Evolutionary conservation across 2,329 filamentous ascomycete species (phyloP).

Genomic region (Ophiosphaerella herpotricha): DNA sequence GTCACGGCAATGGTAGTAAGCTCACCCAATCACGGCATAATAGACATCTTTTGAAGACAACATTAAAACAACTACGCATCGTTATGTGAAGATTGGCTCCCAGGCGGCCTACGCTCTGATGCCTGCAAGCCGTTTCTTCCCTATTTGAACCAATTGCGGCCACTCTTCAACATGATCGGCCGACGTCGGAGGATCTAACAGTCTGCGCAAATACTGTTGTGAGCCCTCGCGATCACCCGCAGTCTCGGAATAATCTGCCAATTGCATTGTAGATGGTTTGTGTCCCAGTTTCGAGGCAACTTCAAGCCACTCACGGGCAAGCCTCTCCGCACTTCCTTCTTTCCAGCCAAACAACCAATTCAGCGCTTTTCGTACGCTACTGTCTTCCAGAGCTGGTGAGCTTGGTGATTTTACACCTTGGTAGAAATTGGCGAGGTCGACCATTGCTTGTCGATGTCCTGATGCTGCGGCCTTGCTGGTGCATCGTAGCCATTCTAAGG

Average conservation of each 20-base stretch:
- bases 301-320: constrained; percentile 40
- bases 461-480: constrained; percentile 53
- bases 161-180: constrained; percentile 29
- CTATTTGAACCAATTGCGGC: constrained; percentile 28
- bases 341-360: constrained; percentile 32
- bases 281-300: constrained; percentile 32
- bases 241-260: constrained; percentile 27
- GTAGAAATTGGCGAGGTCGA: constrained; percentile 49
- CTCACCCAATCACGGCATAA: too few species aligned
- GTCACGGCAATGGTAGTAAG: too few species aligned
- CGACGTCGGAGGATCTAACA: constrained; percentile 18
- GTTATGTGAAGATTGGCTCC: too few species aligned
- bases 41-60: too few species aligned
- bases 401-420: constrained; percentile 34
- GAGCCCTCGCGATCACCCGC: constrained; percentile 19
- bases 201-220: constrained; percentile 15
- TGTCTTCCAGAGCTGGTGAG: constrained; percentile 9
- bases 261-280: constrained; percentile 32
- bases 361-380: constrained; percentile 20
- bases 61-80: too few species aligned
- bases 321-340: constrained; percentile 9
- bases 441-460: constrained; percentile 45
- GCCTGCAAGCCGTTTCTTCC: constrained; percentile 23
- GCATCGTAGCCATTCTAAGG: constrained; percentile 48
- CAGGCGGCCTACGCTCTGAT: not conserved